Conservation (phyloP, 257 asterid species). For the Solanum clarkiae region DNA sequence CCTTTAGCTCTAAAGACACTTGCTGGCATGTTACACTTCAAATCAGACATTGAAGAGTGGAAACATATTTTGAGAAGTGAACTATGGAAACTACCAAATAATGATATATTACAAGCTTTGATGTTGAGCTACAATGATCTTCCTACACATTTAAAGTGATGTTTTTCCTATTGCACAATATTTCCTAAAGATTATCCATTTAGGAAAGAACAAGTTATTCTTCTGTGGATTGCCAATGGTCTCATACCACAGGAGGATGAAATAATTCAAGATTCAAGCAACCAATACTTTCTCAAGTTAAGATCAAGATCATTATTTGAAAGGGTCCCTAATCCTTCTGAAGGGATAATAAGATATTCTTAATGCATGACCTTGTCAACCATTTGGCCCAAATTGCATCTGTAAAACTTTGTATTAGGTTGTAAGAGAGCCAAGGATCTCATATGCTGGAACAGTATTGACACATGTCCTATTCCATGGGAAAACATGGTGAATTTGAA, state of each 20-base stretch:
- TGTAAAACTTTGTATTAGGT: neutral
- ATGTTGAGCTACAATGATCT: neutral
- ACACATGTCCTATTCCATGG: neutral
- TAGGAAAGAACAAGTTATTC: neutral
- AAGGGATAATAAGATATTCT: neutral
- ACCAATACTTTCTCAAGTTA: neutral
- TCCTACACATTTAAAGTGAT: neutral
- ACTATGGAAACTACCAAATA: neutral
- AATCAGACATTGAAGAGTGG: neutral
- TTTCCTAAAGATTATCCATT: neutral
- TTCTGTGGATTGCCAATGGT: neutral
- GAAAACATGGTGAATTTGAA: fast-evolving
- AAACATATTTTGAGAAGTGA: neutral
- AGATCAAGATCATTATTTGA: neutral
- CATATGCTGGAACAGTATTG: neutral
- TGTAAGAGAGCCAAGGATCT: neutral
- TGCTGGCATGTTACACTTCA: neutral
- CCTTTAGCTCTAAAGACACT: neutral
- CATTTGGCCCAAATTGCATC: neutral
- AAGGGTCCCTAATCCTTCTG: neutral
- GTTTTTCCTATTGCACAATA: neutral
- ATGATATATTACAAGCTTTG: neutral
- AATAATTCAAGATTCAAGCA: neutral
- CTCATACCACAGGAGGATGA: neutral
- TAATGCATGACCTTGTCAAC: neutral